Evolutionary conservation across 129 eudicot genomes (phyloP), one percentile per base, ranked within the genome.

Genomic region (Flaveria trinervia): DNA sequence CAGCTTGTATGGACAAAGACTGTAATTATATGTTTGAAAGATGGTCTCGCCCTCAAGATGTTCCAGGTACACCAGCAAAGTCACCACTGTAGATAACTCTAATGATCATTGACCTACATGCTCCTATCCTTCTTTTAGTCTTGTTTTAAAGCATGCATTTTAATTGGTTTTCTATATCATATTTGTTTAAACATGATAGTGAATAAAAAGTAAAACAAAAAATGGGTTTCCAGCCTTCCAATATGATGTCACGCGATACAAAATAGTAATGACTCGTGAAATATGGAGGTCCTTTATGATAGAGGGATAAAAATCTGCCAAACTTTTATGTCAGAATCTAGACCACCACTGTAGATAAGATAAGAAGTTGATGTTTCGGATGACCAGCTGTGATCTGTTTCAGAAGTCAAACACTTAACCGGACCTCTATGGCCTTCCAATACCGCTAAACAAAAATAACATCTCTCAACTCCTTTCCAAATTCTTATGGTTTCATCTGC

Each of bases 391-490:
- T 77, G 65, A 65, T 84, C 85, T 59, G 62, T 62, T 61, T 78
- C 88, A 9, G 74, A 56, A 3, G 85, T 77, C 71, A 88, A 81
- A 23, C 93, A 88, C 85, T 88, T 88, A 14, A 88, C 85, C 1
- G 93, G 90, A 26, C 93, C 90, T 74, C 25, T 77, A 46, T 88
- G 93, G 49, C 93, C 93, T 71, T 86, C 88, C 77, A 88, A 67
- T 39, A 88, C 83, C 5, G 86, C 84, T 71, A 88, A 73, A 59
- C 87, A 86, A 77, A 82, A 75, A 81, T 88, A 86, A 46, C 75
- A 72, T 48, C 62, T 79, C 14, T 61, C 86, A 0, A 73, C 57
- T 59, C 78, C 78, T 79, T 84, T 84, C 93, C 93, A 88, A 74
- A 88, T 77, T 70, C 93, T 86, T 61, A 88, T 72, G 10, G 88